Evolutionary conservation across 2,329 filamentous ascomycete genomes (phyloP), one percentile per base, ranked within the genome.

Genomic region (Xylariaceae sp.): DNA sequence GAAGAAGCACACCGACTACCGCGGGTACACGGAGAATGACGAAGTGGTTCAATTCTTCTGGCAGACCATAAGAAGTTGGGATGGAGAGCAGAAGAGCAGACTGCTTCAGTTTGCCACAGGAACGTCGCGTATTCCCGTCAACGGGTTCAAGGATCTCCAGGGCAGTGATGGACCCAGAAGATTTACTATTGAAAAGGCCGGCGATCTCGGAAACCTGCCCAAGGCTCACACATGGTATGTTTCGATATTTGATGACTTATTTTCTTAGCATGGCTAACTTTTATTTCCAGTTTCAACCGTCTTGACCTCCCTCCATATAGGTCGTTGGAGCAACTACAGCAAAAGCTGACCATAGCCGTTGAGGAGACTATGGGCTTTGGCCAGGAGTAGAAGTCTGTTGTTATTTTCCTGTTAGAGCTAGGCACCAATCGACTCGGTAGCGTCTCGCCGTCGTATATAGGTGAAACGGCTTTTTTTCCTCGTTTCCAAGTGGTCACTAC

Each of bases 1-100:
- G 94, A 97, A 99, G 88, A 99, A 99, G 81, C 94, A 99, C 78
- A 99, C 94, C 51, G 94, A 99, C 73, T 99, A 99, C 76, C 89
- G 94, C 68, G 94, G 94, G 57, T 99, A 99, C 82, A 97, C 95
- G 8, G 94, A 99, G 77, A 92, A 88, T 59, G 94, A 99, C 69
- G 91, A 97, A 72, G 94, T 99, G 30, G 94, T 99, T 66, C 90
- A 95, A 75, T 92, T 95, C 80, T 99, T 99, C 83, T 99, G 94
- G 94, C 92, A 96, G 80, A 93, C 89, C 62, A 94, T 99, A 65
- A 88, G 93, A 66, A 90, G 86, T 62, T 99, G 94, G 94, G 94
- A 99, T 73, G 92, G 94, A 34, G 94, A 99, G 76, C 94, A 99
- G 76, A 99, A 99, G 80, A 96, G 91, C 56, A 88, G 94, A 71